Percentiles rank a stretch among this genome's conserved stretches.
phyloP scores from a whole-genome alignment of 163 green algal genomes.

The Chloroidium sp. region DNA sequence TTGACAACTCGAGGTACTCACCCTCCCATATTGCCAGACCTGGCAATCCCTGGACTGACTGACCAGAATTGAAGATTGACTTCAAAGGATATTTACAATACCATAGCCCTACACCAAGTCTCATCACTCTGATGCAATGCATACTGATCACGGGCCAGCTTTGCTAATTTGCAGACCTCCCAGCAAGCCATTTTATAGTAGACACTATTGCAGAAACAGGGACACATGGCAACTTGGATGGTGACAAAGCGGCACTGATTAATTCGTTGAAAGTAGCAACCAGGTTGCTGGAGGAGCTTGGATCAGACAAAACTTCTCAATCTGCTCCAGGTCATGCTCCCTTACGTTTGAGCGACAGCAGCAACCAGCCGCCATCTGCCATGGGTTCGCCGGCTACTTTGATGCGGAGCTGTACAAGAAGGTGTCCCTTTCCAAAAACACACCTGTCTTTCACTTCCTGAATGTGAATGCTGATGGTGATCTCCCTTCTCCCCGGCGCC shows the following conservation, averaged over 20 bases:
- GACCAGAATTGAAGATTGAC: background rate
- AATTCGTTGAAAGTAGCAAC: no score
- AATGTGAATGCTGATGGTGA: no score
- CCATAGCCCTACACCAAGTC: no score
- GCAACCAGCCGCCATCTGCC: slow-evolving; percentile 41
- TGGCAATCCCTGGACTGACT: background rate
- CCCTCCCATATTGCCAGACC: background rate
- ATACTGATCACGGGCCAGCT: no score
- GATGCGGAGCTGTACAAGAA: slow-evolving; percentile 78
- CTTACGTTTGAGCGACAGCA: slow-evolving; percentile 36
- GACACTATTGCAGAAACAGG: background rate
- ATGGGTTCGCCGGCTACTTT: slow-evolving; percentile 96
- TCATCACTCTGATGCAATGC: no score
- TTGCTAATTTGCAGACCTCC: no score
- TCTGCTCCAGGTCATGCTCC: slow-evolving; percentile 5
- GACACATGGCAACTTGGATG: slow-evolving; percentile 15
- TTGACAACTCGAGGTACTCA: slow-evolving; percentile 46
- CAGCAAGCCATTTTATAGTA: no score
- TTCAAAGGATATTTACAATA: background rate
- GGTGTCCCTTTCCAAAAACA: slow-evolving; percentile 28
- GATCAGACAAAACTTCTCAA: no score
- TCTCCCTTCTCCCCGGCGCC: no score
- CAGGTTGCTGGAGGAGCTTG: no score
- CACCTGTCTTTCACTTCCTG: no score
- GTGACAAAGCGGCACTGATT: background rate